A percentile compares a stretch with the other conserved stretches of the same genome.
phyloP scores from a whole-genome alignment of 2,329 filamentous ascomycete species.

The Xylaria sp. region DNA sequence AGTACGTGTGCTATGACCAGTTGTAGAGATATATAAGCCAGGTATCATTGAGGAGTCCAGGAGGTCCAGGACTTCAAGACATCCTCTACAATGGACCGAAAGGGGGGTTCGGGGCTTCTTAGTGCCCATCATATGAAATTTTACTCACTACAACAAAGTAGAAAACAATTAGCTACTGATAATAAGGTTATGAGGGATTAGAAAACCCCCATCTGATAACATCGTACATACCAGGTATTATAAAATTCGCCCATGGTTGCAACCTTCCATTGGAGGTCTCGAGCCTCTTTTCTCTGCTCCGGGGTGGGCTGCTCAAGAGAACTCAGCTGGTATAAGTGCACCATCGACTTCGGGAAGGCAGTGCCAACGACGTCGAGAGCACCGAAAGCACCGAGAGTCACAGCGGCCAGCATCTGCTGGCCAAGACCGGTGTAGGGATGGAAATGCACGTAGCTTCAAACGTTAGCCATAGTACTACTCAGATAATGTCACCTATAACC shows the following conservation, averaged over 20 bases:
- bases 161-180: constrained; percentile 1
- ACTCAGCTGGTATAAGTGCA: constrained; percentile 59
- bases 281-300: constrained; percentile 56
- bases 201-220: neutral
- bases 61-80: neutral
- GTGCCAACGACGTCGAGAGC: constrained; percentile 71
- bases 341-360: constrained; percentile 67
- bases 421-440: constrained; percentile 69
- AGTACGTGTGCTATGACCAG: constrained; percentile 9
- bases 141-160: constrained; percentile 16
- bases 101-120: too few species aligned
- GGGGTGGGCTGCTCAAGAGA: constrained; percentile 45
- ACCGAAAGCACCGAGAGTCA: constrained; percentile 67
- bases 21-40: neutral
- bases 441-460: constrained; percentile 57
- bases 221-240: constrained; percentile 24
- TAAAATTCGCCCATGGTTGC: constrained; percentile 26
- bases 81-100: neutral
- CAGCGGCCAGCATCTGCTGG: constrained; percentile 68
- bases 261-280: constrained; percentile 59
- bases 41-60: neutral
- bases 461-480: constrained; percentile 5
- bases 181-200: neutral
- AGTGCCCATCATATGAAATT: neutral
- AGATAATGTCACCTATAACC: neutral